phyloP scores from a whole-genome alignment of 192 early-diverging fungal species.

The Pilobolus umbonatus region DNA sequence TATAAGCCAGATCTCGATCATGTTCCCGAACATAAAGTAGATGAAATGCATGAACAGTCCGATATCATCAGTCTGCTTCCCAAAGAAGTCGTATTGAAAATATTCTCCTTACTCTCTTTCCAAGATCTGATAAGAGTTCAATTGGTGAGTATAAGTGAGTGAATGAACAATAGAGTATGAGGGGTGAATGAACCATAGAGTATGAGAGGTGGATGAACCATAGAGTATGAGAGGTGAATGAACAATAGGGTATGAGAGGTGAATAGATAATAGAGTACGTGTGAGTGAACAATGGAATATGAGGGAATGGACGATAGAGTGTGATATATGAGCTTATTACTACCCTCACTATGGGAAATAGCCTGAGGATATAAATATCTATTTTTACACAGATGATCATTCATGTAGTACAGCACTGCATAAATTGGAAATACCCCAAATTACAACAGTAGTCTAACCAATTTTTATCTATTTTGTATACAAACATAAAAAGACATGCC shows the following conservation, averaged over 20 bases:
- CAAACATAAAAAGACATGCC: conserved; percentile 25
- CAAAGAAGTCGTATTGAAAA: conserved; percentile 17
- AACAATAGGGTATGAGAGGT: not conserved
- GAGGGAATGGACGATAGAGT: too few species aligned
- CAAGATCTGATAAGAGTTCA: conserved; percentile 27
- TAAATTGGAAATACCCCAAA: too few species aligned
- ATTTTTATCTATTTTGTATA: not conserved
- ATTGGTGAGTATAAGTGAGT: conserved; percentile 28
- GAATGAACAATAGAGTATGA: not conserved
- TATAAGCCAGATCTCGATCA: conserved; percentile 1
- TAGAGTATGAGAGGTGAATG: not conserved
- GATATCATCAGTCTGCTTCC: conserved; percentile 20
- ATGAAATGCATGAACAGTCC: conserved; percentile 3
- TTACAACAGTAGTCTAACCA: too few species aligned
- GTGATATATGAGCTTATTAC: too few species aligned
- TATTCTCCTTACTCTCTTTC: conserved; percentile 21
- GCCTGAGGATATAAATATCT: not conserved
- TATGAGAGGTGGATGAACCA: not conserved
- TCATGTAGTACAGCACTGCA: too few species aligned
- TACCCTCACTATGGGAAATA: too few species aligned
- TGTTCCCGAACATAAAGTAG: conserved; percentile 11
- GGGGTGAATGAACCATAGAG: not conserved
- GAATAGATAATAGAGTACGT: not conserved
- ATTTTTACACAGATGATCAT: not conserved
- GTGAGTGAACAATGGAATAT: too few species aligned